A percentile compares a stretch with the other conserved stretches of the same genome.
Conservation (phyloP, 2,329 filamentous ascomycete genomes). For the Cladosporium phlei region DNA sequence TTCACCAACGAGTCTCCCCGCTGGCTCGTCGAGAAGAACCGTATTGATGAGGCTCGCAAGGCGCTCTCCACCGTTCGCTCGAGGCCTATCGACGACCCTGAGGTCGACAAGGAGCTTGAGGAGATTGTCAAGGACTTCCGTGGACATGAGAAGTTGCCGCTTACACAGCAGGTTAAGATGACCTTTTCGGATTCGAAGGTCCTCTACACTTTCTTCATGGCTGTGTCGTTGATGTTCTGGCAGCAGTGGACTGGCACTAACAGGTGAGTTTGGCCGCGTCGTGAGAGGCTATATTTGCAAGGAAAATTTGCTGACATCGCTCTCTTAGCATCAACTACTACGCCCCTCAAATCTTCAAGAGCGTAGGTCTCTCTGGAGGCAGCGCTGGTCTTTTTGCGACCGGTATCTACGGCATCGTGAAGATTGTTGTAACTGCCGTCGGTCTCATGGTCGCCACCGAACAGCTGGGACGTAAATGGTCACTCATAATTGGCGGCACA, state of each 20-base stretch:
- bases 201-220: constrained; percentile 39
- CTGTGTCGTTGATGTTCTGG: constrained; percentile 42
- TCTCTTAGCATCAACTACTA: constrained; percentile 39
- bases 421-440: constrained; percentile 41
- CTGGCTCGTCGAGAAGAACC: constrained; percentile 52
- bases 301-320: not conserved
- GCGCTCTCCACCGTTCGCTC: constrained; percentile 38
- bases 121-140: constrained; percentile 44
- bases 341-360: constrained; percentile 41
- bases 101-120: constrained; percentile 38
- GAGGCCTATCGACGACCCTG: constrained; percentile 32
- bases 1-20: constrained; percentile 51
- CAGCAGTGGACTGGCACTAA: constrained; percentile 26
- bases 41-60: constrained; percentile 40
- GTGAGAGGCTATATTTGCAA: not conserved
- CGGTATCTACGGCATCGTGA: constrained; percentile 44
- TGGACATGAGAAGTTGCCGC: constrained; percentile 39
- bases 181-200: constrained; percentile 36
- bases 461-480: constrained; percentile 43
- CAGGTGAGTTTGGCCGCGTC: not conserved
- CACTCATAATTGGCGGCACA: constrained; percentile 37
- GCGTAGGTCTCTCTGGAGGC: constrained; percentile 36
- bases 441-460: constrained; percentile 44
- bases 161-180: constrained; percentile 36
- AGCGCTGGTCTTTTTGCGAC: constrained; percentile 43